Conservation (phyloP, 148 eudicot species). For the Chenopodium berlandieri region DNA sequence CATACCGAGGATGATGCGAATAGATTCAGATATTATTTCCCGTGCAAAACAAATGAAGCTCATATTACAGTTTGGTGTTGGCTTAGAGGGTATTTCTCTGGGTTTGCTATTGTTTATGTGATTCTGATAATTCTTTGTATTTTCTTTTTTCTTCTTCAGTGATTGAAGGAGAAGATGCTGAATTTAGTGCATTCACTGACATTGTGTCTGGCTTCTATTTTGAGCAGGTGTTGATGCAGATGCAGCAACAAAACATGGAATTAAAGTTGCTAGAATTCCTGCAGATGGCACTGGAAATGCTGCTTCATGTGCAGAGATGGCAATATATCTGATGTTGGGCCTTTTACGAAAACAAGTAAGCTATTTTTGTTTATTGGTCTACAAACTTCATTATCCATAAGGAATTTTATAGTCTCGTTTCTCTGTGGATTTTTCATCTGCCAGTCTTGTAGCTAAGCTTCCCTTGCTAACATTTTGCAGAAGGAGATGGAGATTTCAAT, state of each 20-base stretch:
- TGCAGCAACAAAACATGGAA: constrained; percentile 74
- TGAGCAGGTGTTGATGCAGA: constrained; percentile 71
- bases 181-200: not conserved
- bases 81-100: constrained; percentile 65
- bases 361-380: not conserved
- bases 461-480: constrained; percentile 36
- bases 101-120: not conserved
- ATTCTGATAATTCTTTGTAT: not conserved
- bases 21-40: constrained; percentile 62
- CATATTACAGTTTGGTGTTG: constrained; percentile 93
- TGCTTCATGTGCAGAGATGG: constrained; percentile 94
- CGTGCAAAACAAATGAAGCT: constrained; percentile 79
- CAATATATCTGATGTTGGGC: constrained; percentile 84
- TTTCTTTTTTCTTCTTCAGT: not conserved
- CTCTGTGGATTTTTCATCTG: not conserved
- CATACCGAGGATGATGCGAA: constrained; percentile 53
- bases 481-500: constrained; percentile 74
- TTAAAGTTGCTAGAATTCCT: constrained; percentile 89
- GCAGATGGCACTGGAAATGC: constrained; percentile 77
- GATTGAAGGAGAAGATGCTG: not conserved
- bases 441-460: not conserved
- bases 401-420: not conserved
- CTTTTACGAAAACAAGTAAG: constrained; percentile 92
- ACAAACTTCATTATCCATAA: no score
- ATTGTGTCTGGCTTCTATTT: not conserved